Evolutionary conservation across 768 basidiomycete genomes (phyloP).

Genomic region (Mycena metata): DNA sequence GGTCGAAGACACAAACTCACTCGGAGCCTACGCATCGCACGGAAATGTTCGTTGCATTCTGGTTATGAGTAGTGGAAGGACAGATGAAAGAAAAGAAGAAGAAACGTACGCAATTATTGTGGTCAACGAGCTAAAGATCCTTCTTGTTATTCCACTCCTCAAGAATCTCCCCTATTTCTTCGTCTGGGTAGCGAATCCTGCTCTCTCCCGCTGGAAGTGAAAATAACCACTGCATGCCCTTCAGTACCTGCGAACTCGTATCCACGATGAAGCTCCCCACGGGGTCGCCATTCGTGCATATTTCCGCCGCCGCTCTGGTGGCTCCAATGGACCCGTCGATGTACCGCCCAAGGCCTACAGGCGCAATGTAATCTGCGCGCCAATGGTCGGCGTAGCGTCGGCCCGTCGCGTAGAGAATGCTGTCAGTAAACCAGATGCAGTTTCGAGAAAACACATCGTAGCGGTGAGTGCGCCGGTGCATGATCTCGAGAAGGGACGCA

Average conservation of each 20-base stretch:
- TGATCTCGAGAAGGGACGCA: constrained; percentile 17
- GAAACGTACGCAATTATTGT: too few species aligned
- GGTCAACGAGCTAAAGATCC: too few species aligned
- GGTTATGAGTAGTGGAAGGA: too few species aligned
- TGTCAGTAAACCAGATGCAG: constrained; percentile 15
- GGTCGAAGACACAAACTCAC: too few species aligned
- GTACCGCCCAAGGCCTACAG: constrained; percentile 3
- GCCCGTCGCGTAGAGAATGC: constrained; percentile 21
- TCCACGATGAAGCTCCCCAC: neutral
- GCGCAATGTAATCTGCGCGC: neutral
- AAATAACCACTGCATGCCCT: constrained; percentile 8
- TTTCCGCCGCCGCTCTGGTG: constrained; percentile 3
- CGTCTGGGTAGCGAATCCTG: constrained; percentile 7
- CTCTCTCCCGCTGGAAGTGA: neutral
- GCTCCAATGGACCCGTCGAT: neutral
- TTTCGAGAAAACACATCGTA: constrained; percentile 19
- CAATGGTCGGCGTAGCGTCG: constrained; percentile 20
- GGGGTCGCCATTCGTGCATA: neutral
- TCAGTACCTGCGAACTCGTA: neutral
- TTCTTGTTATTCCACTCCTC: neutral
- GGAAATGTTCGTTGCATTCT: too few species aligned
- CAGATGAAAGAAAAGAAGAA: too few species aligned
- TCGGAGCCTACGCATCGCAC: too few species aligned
- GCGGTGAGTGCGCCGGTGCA: constrained; percentile 9
- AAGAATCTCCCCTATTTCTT: constrained; percentile 16